Evolutionary conservation across 495 filamentous ascomycete genomes (phyloP), one percentile per base, ranked within the genome.

Genomic region (Penicillium ucsense): DNA sequence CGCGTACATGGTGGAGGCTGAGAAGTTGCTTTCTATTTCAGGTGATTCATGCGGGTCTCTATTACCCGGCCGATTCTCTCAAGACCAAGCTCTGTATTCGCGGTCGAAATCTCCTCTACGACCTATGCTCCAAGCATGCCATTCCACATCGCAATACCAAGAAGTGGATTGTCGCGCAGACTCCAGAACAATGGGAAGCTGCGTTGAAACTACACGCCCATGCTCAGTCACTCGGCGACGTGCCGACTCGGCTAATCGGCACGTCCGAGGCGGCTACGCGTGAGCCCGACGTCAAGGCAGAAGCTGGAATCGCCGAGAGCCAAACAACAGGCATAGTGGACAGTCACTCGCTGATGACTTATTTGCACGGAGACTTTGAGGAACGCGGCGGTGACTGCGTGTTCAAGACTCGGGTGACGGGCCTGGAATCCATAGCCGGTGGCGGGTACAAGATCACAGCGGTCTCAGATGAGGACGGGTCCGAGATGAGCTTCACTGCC

Each of bases 121-220:
- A 73, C 7, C 79, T 90, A 42, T 96, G 91, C 73, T 58, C 68
- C 1, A 62, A 67, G 12, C 66, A 85, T 58, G 52, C 59, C 35
- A 84, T 97, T 44, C 83, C 84, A 0, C 76, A 89, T 69, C 71
- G 71, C 48, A 84, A 83, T 59, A 82, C 77, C 12, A 89, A 88
- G 38, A 98, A 98, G 74, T 95, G 94, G 89, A 83, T 98, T 54
- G 83, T 98, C 1, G 91, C 92, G 2, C 94, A 98, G 67, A 81
- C 78, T 41, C 67, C 70, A 6, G 65, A 71, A 35, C 85, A 96
- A 62, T 79, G 76, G 65, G 77, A 73, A 29, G 79, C 75, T 1
- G 77, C 89, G 2, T 59, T 85, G 38, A 73, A 72, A 9, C 66
- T 92, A 10, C 82, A 90, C 57, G 69, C 70, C 8, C 82, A 85